phyloP scores from a whole-genome alignment of 345 rosid species.

The Salix caprea region DNA sequence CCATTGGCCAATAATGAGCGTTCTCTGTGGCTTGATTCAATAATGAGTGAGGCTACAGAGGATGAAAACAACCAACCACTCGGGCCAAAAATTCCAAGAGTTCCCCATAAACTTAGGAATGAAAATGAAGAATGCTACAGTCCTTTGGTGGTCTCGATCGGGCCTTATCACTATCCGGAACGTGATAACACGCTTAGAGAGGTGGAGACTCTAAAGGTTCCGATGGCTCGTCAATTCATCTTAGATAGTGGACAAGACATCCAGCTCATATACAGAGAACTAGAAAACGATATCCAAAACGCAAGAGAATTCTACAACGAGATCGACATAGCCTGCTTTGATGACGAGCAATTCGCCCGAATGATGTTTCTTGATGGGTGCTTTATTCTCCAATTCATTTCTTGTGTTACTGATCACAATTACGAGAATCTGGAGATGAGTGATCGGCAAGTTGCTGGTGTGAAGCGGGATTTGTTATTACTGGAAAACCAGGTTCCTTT shows the following conservation, averaged over 20 bases:
- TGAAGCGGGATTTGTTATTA: conserved; percentile 19
- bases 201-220: not conserved
- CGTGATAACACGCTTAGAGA: not conserved
- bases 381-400: not conserved
- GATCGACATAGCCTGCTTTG: no score
- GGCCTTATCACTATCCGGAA: not conserved
- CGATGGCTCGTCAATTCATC: not conserved
- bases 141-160: not conserved
- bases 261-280: accelerated
- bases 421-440: not conserved
- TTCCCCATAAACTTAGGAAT: not conserved
- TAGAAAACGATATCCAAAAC: no score
- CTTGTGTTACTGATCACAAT: no score
- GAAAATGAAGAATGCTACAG: not conserved
- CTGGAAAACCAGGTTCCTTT: conserved; percentile 31
- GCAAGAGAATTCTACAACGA: not conserved
- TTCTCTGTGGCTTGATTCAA: not conserved
- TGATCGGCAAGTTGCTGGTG: not conserved
- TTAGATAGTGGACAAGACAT: not conserved
- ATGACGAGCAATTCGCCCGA: not conserved
- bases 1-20: not conserved
- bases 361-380: not conserved
- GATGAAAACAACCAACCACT: not conserved
- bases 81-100: not conserved
- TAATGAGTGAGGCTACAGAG: not conserved